These are phyloP conservation scores for Fusarium circinatum DNA, from an alignment of 2,329 filamentous ascomycete species.

Conservation along the genomic window DNA sequence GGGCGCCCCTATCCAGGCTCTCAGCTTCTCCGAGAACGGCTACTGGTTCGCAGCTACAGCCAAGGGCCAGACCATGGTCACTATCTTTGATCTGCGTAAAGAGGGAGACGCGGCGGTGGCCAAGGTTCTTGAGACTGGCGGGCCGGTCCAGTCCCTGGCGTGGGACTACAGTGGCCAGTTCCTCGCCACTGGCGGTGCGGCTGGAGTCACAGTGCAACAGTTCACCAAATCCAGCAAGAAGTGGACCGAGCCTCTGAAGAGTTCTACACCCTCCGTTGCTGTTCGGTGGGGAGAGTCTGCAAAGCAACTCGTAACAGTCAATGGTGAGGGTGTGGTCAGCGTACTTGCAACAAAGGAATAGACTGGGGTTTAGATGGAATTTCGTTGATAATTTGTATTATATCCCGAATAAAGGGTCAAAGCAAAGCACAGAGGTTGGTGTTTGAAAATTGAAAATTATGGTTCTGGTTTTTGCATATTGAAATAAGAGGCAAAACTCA, in stretches of 20 bases:
- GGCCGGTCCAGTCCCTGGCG: conserved; percentile 76
- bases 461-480: conserved; percentile 17
- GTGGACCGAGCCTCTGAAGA: conserved; percentile 88
- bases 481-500: neutral
- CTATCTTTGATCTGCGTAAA: conserved; percentile 93
- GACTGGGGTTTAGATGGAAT: conserved; percentile 25
- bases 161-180: conserved; percentile 99
- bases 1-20: conserved; percentile 75
- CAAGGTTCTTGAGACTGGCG: conserved; percentile 88
- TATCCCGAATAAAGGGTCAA: conserved; percentile 27
- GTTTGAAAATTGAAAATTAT: conserved; percentile 41
- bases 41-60: conserved; percentile 91
- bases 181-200: conserved; percentile 81
- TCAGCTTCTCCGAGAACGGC: conserved; percentile 95
- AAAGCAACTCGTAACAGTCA: conserved; percentile 78
- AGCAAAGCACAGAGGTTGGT: conserved; percentile 31
- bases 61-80: conserved; percentile 80
- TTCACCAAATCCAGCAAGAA: conserved; percentile 87
- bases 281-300: conserved; percentile 83
- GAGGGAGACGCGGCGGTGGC: conserved; percentile 82
- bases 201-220: conserved; percentile 86
- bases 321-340: conserved; percentile 78
- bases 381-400: conserved; percentile 33
- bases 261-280: conserved; percentile 76
- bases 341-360: conserved; percentile 69